Evolutionary conservation across 2,329 filamentous ascomycete genomes (phyloP).

Genomic region (Laburnicola sp.): DNA sequence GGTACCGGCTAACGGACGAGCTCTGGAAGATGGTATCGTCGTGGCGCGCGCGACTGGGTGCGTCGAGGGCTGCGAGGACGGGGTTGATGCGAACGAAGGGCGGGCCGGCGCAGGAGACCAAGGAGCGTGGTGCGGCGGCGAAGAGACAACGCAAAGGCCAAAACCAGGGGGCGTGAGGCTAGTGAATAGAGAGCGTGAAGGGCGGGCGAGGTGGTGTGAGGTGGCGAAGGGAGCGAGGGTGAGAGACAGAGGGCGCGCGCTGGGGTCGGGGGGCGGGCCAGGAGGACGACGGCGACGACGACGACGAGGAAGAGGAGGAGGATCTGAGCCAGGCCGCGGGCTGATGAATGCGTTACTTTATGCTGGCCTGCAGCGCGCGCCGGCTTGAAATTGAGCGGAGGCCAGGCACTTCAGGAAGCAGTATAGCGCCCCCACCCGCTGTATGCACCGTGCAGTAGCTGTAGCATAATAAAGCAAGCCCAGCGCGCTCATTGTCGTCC

Average conservation of each 20-base stretch:
- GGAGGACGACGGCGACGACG: neutral
- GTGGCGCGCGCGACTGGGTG: neutral
- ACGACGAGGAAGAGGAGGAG: neutral
- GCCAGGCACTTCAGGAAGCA: too few species aligned
- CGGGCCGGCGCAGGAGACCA: too few species aligned
- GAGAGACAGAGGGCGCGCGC: neutral
- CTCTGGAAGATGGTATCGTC: neutral
- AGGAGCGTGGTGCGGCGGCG: neutral
- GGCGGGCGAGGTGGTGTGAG: neutral
- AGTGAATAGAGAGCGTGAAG: neutral
- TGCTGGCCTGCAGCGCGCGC: too few species aligned
- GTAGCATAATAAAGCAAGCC: too few species aligned
- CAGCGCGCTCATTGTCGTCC: too few species aligned
- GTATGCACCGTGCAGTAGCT: too few species aligned
- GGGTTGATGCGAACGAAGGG: neutral
- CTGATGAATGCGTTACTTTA: neutral
- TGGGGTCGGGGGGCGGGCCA: neutral
- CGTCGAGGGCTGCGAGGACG: neutral
- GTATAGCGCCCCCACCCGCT: too few species aligned
- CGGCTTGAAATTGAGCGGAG: too few species aligned
- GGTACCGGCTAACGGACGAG: neutral
- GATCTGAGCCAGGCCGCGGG: neutral
- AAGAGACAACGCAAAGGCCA: neutral
- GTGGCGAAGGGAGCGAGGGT: conserved; percentile 1
- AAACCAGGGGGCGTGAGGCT: too few species aligned